phyloP scores from a whole-genome alignment of 73 alveolate genomes.

The Tetrahymena thermophila region DNA sequence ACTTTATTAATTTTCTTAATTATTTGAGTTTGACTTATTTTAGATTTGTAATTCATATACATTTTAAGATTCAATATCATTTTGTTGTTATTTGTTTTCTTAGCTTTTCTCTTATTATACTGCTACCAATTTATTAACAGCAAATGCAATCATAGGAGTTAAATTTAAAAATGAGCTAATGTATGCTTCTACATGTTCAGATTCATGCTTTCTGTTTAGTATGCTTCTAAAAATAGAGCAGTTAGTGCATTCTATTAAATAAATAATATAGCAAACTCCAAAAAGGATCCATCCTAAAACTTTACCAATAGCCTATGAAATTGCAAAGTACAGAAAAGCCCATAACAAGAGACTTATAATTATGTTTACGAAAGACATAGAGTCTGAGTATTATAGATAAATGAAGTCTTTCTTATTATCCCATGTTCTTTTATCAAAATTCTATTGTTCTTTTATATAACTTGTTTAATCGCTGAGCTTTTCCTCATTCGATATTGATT shows the following conservation, averaged over 20 bases:
- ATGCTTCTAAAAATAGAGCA: background rate
- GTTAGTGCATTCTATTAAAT: background rate
- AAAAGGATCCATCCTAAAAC: background rate
- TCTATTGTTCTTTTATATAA: no score
- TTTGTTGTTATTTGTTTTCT: no score
- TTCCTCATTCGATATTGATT: background rate
- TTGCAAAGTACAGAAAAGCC: background rate
- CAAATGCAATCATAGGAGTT: background rate
- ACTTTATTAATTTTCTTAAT: background rate
- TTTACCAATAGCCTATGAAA: background rate
- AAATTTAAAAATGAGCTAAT: background rate
- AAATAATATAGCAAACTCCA: background rate
- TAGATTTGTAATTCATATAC: background rate
- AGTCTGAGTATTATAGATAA: background rate
- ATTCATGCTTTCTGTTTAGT: background rate
- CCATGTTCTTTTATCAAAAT: background rate
- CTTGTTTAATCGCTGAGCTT: background rate
- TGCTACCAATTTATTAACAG: background rate
- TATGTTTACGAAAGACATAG: background rate
- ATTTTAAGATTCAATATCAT: background rate
- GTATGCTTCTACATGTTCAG: background rate
- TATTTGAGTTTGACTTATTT: background rate
- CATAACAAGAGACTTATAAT: background rate
- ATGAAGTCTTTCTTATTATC: background rate
- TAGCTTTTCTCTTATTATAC: no score